Evolutionary conservation across 2,329 filamentous ascomycete species (phyloP), one percentile per base, ranked within the genome.

Genomic region (Zelopaecilomyces penicillatus): DNA sequence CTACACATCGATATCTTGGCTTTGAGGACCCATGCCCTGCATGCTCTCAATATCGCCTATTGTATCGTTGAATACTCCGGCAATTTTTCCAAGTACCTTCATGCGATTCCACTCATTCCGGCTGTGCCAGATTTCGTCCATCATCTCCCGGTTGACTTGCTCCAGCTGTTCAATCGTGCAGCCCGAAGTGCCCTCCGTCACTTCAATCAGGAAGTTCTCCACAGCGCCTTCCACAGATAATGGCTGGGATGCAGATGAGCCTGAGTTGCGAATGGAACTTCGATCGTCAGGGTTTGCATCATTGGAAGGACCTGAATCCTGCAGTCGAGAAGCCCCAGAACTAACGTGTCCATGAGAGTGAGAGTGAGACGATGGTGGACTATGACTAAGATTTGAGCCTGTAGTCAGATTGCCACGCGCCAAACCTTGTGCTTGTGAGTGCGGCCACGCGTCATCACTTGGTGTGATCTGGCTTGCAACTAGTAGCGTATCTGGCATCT

Each of bases 91-190:
- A 10, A 83, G 73, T 10, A 95, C 89, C 54, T 75, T 74, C 55
- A 81, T 83, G 37, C 93, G 80, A 65, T 98, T 93, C 79, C 87
- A 93, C 57, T 94, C 83, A 39, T 80, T 75, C 41, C 89, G 77
- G 48, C 76, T 77, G 49, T 74, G 75, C 93, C 93, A 98, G 37
- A 97, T 77, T 51, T 83, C 80, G 49, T 91, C 85, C 91, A 97
- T 97, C 51, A 97, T 70, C 53, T 84, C 81, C 6, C 89, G 83
- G 62, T 90, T 90, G 61, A 96, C 83, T 65, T 97, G 91, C 70
- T 97, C 91, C 19, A 98, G 70, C 63, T 98, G 91, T 66, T 98
- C 93, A 42, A 98, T 86, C 0, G 83, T 86, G 62, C 86, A 87
- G 1, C 87, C 87, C 19, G 79, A 82, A 2, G 86, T 91, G 37